phyloP scores from a whole-genome alignment of 1,284 basidiomycete species.

The Rhodotorula sp. region DNA sequence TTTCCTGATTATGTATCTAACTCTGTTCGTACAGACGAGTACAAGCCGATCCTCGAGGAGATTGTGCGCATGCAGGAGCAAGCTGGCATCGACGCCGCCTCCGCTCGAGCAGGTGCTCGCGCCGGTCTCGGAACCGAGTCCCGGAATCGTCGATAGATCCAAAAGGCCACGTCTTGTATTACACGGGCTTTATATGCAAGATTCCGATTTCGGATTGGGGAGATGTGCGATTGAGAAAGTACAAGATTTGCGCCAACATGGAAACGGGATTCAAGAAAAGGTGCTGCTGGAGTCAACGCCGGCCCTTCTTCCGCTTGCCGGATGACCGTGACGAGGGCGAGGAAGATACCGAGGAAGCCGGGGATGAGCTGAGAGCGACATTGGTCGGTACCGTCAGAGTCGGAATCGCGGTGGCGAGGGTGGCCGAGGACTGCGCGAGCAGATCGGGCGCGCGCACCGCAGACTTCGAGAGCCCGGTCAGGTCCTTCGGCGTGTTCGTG shows the following conservation, averaged over 20 bases:
- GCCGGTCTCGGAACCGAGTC: slow-evolving; percentile 37
- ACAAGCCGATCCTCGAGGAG: slow-evolving; percentile 74
- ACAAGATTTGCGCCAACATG: not conserved
- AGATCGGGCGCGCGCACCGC: no score
- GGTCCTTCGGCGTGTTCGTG: no score
- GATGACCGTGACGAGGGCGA: not conserved
- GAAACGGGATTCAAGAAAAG: not conserved
- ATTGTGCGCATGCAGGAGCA: slow-evolving; percentile 80
- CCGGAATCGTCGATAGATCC: slow-evolving; percentile 35
- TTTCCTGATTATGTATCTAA: slow-evolving; percentile 4
- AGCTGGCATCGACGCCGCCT: slow-evolving; percentile 81
- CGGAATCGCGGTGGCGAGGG: no score
- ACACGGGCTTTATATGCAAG: not conserved
- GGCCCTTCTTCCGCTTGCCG: slow-evolving; percentile 6
- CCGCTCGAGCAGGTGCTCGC: slow-evolving; percentile 58
- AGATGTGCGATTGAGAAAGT: not conserved
- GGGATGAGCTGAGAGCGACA: not conserved
- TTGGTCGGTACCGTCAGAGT: not conserved
- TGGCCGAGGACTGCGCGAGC: no score
- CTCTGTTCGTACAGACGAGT: slow-evolving; percentile 54
- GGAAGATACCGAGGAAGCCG: not conserved
- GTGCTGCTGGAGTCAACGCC: slow-evolving; percentile 32
- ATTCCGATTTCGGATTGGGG: not conserved
- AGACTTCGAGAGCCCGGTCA: no score
- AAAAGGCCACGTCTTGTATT: not conserved